Evolutionary conservation across 2,329 filamentous ascomycete genomes (phyloP).

Genomic region (Trichoderma sp.): DNA sequence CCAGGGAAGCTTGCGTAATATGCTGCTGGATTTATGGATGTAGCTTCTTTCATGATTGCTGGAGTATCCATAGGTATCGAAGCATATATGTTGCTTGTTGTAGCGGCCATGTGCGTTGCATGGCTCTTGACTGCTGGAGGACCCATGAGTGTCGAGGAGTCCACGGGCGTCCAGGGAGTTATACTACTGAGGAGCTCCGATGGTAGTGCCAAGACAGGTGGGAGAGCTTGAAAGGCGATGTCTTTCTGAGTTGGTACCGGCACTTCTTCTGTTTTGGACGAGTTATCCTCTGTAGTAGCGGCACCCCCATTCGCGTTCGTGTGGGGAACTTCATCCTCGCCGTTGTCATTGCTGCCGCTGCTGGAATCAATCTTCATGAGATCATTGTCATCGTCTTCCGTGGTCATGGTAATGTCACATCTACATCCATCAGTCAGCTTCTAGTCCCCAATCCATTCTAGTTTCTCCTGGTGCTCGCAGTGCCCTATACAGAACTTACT

Average conservation of each 20-base stretch:
- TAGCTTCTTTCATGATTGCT: background rate
- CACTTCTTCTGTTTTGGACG: background rate
- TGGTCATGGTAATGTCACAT: background rate
- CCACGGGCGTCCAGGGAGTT: background rate
- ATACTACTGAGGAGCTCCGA: background rate
- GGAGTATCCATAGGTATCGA: rapidly evolving
- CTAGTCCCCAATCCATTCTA: background rate
- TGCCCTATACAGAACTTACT: background rate
- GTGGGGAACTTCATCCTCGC: background rate
- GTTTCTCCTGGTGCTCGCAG: background rate
- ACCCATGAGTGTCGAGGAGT: background rate
- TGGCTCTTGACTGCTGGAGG: background rate
- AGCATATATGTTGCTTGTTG: background rate
- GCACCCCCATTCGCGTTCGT: background rate
- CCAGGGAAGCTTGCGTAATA: background rate
- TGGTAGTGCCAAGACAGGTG: background rate
- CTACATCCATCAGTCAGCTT: background rate
- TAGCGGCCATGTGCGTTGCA: too few relatives aligned
- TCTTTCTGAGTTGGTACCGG: background rate
- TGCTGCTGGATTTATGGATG: background rate
- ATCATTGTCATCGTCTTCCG: background rate
- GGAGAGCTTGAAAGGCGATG: background rate
- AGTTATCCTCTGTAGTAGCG: background rate
- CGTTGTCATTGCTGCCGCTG: background rate
- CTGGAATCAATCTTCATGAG: background rate